Percentiles rank a stretch among this genome's conserved stretches.
phyloP scores from a whole-genome alignment of 1,284 basidiomycete genomes.

The Ganoderma meredithae region DNA sequence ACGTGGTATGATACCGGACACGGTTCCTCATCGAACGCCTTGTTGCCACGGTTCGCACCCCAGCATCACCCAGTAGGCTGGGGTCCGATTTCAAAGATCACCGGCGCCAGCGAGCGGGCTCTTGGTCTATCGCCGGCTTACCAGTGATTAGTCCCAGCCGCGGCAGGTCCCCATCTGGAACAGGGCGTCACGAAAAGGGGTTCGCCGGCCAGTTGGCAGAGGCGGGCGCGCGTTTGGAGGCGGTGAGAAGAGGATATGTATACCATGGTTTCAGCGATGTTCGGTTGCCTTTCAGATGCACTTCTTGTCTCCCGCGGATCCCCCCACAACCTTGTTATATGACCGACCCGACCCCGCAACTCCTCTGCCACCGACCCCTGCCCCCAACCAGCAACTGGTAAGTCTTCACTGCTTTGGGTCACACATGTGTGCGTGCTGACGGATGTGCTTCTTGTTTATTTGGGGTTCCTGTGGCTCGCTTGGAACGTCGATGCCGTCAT shows the following conservation, averaged over 20 bases:
- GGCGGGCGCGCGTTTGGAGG: background rate
- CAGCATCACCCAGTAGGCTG: background rate
- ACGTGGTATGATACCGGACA: background rate
- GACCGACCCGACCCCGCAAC: background rate
- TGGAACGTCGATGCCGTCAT: slow-evolving; percentile 1
- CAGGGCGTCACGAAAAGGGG: background rate
- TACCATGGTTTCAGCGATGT: background rate
- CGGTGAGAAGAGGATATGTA: slow-evolving; percentile 6
- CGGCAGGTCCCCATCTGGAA: background rate
- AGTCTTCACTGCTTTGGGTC: background rate
- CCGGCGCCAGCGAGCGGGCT: too few relatives aligned
- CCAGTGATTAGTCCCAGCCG: background rate
- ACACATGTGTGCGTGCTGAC: background rate
- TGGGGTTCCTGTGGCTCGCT: slow-evolving; percentile 10
- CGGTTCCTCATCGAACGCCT: background rate
- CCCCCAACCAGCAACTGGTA: background rate
- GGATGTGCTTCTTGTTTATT: too few relatives aligned
- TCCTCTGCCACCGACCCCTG: background rate
- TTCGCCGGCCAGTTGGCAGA: background rate
- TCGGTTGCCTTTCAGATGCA: background rate
- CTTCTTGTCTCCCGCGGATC: background rate
- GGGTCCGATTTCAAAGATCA: slow-evolving; percentile 7
- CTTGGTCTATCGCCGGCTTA: background rate
- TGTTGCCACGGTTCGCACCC: background rate
- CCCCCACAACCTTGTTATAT: background rate